Evolutionary conservation across 2,329 filamentous ascomycete species (phyloP).

Genomic region (Dissoconium aciculare): DNA sequence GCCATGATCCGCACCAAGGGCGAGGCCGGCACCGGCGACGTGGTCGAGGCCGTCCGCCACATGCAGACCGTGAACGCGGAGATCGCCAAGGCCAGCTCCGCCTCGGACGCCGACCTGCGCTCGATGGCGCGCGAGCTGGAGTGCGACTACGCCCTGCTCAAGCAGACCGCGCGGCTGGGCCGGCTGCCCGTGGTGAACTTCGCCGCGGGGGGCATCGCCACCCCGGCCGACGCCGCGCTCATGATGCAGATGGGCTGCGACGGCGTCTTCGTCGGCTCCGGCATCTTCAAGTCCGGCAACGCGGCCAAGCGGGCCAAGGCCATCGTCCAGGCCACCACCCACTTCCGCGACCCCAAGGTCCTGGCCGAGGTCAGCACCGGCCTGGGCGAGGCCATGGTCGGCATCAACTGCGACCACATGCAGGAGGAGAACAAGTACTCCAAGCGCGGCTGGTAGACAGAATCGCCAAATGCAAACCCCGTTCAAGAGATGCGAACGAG

Average conservation of each 20-base stretch:
- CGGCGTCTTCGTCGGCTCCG: conserved; percentile 90
- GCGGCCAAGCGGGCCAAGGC: conserved; percentile 80
- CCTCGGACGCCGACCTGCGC: conserved; percentile 58
- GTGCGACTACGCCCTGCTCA: conserved; percentile 62
- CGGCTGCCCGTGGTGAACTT: conserved; percentile 94
- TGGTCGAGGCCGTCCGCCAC: conserved; percentile 91
- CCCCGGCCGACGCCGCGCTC: conserved; percentile 86
- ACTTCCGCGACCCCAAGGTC: conserved; percentile 73
- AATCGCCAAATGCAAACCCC: too few species aligned
- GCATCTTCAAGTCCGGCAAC: conserved; percentile 95
- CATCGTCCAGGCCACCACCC: conserved; percentile 86
- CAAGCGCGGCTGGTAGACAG: conserved; percentile 61
- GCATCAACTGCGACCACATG: conserved; percentile 74
- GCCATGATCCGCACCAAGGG: conserved; percentile 99
- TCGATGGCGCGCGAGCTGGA: conserved; percentile 69
- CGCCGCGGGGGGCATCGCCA: conserved; percentile 97
- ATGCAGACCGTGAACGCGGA: conserved; percentile 80
- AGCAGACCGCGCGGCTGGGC: conserved; percentile 73
- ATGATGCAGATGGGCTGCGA: conserved; percentile 99
- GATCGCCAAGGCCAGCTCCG: conserved; percentile 54
- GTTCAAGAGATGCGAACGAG: too few species aligned
- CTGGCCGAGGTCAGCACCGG: conserved; percentile 77
- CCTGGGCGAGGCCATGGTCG: conserved; percentile 95
- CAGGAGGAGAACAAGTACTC: conserved; percentile 67
- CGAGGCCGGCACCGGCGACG: conserved; percentile 91